Percentiles rank a stretch among this genome's conserved stretches.
phyloP scores from a whole-genome alignment of 805 yeast species.

The Brettanomyces naardenensis region DNA sequence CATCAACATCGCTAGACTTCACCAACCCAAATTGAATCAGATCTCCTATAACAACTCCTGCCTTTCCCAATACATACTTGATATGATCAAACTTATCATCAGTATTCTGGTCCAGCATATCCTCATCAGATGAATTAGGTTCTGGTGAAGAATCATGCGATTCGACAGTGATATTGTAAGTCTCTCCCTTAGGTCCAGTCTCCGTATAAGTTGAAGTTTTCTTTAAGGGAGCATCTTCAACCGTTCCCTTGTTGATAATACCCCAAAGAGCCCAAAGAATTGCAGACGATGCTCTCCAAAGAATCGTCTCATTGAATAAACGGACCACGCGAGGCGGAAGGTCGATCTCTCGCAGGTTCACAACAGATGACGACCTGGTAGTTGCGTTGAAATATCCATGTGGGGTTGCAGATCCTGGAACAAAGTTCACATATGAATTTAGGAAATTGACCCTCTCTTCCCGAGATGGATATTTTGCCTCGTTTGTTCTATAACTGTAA shows the following conservation, averaged over 20 bases:
- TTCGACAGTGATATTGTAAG: conserved; percentile 29
- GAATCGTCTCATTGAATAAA: conserved; percentile 55
- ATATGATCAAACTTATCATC: conserved; percentile 73
- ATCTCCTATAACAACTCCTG: conserved; percentile 69
- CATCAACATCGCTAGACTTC: conserved; percentile 22
- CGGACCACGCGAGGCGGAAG: conserved; percentile 32
- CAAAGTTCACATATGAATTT: conserved; percentile 68
- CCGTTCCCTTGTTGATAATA: conserved; percentile 36
- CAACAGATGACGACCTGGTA: conserved; percentile 22
- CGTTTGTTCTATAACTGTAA: conserved; percentile 44
- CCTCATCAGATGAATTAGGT: conserved; percentile 12
- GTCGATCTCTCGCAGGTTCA: conserved; percentile 29
- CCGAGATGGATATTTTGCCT: conserved; percentile 53
- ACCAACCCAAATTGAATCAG: conserved; percentile 51
- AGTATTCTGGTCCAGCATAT: conserved; percentile 21
- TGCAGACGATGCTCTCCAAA: conserved; percentile 78
- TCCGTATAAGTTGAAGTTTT: conserved; percentile 23
- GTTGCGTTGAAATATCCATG: conserved; percentile 11
- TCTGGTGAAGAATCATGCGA: conserved; percentile 13
- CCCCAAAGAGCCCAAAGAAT: conserved; percentile 92
- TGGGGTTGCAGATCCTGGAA: conserved; percentile 26
- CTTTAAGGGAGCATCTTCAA: conserved; percentile 9
- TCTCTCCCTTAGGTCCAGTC: conserved; percentile 51
- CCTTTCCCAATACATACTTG: conserved; percentile 67
- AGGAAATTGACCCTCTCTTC: conserved; percentile 66